A percentile compares a stretch with the other conserved stretches of the same genome.
Evolutionary conservation across 2,329 filamentous ascomycete genomes (phyloP).

Genomic region (Cladosporium halotolerans): DNA sequence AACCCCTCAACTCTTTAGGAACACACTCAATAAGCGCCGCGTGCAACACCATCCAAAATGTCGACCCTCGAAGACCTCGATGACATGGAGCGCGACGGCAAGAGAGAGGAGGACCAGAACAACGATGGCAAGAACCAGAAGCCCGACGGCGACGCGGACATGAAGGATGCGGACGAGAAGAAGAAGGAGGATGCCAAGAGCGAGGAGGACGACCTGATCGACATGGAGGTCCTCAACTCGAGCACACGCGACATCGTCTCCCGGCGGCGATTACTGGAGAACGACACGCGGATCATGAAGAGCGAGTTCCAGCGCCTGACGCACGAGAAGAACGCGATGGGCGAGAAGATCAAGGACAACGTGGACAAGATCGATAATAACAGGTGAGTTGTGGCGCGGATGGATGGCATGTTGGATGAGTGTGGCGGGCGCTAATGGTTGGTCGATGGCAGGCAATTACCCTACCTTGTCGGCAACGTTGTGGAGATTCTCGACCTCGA

Average conservation of each 20-base stretch:
- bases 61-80: conserved; percentile 89
- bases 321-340: conserved; percentile 94
- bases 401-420: background rate
- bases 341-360: conserved; percentile 99
- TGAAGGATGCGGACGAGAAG: conserved; percentile 70
- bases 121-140: conserved; percentile 55
- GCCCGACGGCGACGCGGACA: conserved; percentile 65
- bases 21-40: background rate
- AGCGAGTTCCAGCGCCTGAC: conserved; percentile 90
- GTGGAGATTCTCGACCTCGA: conserved; percentile 96
- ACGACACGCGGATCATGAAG: conserved; percentile 97
- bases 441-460: conserved; percentile 57
- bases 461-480: conserved; percentile 96
- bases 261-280: conserved; percentile 85
- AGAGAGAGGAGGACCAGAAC: conserved; percentile 57
- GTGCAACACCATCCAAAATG: conserved; percentile 48
- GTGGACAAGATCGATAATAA: conserved; percentile 99
- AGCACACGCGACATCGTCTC: conserved; percentile 94
- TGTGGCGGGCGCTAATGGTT: background rate
- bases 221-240: conserved; percentile 86
- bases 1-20: background rate
- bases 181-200: conserved; percentile 55
- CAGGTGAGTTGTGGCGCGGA: conserved; percentile 54
- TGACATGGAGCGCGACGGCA: conserved; percentile 74
- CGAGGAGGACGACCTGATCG: conserved; percentile 73